Conservation (phyloP, 2,329 filamentous ascomycete genomes). For the Colletotrichum orbiculare region DNA sequence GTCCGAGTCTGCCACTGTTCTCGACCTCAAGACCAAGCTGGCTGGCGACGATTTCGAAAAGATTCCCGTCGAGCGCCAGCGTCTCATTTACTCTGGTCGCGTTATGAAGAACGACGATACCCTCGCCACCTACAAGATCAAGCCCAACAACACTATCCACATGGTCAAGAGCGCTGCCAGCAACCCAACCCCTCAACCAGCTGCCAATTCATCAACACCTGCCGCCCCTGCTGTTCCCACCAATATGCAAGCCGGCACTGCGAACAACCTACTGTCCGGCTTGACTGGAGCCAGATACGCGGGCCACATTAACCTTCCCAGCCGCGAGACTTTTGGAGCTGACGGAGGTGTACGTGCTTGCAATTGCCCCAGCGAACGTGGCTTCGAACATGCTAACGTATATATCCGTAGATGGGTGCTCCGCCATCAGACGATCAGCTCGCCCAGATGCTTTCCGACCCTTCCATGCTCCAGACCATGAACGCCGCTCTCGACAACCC, state of each 20-base stretch:
- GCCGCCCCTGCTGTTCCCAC: conserved; percentile 72
- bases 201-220: conserved; percentile 54
- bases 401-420: conserved; percentile 80
- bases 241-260: conserved; percentile 84
- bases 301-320: conserved; percentile 89
- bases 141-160: conserved; percentile 94
- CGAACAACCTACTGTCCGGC: conserved; percentile 89
- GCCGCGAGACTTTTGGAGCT: conserved; percentile 88
- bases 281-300: conserved; percentile 94
- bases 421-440: conserved; percentile 84
- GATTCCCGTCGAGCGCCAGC: conserved; percentile 87
- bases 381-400: conserved; percentile 39
- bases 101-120: conserved; percentile 96
- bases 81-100: conserved; percentile 95
- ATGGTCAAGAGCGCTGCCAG: conserved; percentile 96
- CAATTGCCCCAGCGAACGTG: background rate
- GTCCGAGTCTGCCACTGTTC: conserved; percentile 78
- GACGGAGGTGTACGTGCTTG: conserved; percentile 84
- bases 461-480: conserved; percentile 86
- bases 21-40: conserved; percentile 91
- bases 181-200: conserved; percentile 67
- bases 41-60: conserved; percentile 84
- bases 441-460: conserved; percentile 87
- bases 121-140: conserved; percentile 90
- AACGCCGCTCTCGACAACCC: conserved; percentile 97